Conservation (phyloP, 1,139 yeast species). For the Lipomyces yarrowii region DNA sequence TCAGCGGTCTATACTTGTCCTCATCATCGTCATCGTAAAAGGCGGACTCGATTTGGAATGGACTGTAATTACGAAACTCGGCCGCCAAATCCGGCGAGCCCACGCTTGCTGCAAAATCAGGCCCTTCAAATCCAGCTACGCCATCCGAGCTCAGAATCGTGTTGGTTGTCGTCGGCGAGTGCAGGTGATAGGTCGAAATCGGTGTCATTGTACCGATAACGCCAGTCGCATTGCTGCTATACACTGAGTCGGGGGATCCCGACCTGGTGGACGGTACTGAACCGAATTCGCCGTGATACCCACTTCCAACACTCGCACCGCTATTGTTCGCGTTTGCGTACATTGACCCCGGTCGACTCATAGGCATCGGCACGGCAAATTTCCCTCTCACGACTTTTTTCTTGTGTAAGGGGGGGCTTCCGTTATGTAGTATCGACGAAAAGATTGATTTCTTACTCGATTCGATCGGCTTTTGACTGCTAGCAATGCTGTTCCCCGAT, state of each 20-base stretch:
- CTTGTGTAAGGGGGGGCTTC: conserved; percentile 35
- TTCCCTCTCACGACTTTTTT: conserved; percentile 16
- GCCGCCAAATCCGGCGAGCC: conserved; percentile 5
- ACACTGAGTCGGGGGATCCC: conserved; percentile 17
- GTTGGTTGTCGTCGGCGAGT: background rate
- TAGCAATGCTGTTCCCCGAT: conserved; percentile 13
- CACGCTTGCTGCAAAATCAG: background rate
- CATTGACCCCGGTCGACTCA: conserved; percentile 3
- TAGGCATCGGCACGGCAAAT: conserved; percentile 7
- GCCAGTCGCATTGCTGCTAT: background rate
- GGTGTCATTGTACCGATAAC: background rate
- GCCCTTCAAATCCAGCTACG: background rate
- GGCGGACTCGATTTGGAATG: conserved; percentile 6
- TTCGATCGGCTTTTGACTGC: conserved; percentile 1
- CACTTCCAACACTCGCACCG: conserved; percentile 1
- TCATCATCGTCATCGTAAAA: conserved; percentile 20
- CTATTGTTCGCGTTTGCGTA: background rate
- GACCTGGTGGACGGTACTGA: conserved; percentile 24
- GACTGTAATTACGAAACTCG: conserved; percentile 7
- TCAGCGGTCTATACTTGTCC: conserved; percentile 15
- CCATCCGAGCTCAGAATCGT: background rate
- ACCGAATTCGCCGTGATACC: background rate
- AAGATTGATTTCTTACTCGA: background rate
- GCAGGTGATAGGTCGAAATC: background rate
- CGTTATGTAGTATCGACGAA: conserved; percentile 7